Conservation (phyloP, 2,329 filamentous ascomycete genomes). For the Fusarium oxysporum region DNA sequence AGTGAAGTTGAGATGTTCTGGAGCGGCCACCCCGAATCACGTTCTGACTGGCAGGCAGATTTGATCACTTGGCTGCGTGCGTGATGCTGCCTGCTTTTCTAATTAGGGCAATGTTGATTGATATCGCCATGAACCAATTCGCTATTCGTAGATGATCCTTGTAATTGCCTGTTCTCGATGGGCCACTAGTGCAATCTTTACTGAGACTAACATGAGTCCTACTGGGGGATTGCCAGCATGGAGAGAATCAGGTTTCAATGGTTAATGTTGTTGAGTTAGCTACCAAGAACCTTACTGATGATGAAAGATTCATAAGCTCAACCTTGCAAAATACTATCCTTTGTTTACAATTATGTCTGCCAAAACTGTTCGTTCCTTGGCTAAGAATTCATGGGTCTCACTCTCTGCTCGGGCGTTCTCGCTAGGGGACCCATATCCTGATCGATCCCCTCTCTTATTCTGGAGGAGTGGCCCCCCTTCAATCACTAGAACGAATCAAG, state of each 20-base stretch:
- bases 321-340: neutral
- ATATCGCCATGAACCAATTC: conserved; percentile 18
- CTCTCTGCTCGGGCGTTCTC: neutral
- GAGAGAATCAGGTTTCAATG: conserved; percentile 4
- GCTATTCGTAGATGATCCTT: conserved; percentile 11
- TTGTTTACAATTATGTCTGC: conserved; percentile 1
- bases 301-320: neutral
- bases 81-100: conserved; percentile 15
- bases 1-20: conserved; percentile 5
- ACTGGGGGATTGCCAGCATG: neutral
- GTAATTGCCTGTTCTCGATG: conserved; percentile 9
- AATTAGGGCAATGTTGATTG: neutral
- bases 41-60: conserved; percentile 9
- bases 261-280: neutral
- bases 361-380: conserved; percentile 14
- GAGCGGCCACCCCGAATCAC: conserved; percentile 34
- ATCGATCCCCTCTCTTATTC: conserved; percentile 20
- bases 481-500: conserved; percentile 21
- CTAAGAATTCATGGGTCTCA: neutral
- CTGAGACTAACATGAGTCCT: neutral
- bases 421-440: conserved; percentile 13
- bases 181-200: conserved; percentile 2
- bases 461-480: conserved; percentile 5
- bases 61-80: conserved; percentile 35
- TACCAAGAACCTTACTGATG: neutral